Conservation (phyloP, 441 rosid genomes). For the Syzygium malaccense region DNA sequence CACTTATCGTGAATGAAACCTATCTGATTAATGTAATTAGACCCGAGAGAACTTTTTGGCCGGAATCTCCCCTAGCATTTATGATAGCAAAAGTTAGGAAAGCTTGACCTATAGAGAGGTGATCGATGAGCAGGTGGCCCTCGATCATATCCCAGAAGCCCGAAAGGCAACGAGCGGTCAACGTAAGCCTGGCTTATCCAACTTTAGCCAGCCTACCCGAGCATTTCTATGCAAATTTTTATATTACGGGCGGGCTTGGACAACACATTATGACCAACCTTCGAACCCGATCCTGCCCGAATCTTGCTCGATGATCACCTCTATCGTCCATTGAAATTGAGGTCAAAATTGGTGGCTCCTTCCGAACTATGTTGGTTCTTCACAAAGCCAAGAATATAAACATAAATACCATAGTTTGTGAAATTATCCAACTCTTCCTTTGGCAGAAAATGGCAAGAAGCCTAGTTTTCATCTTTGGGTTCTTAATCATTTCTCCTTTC, state of each 20-base stretch:
- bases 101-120: neutral
- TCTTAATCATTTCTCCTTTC: neutral
- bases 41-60: neutral
- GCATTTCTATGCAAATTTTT: neutral
- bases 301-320: neutral
- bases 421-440: neutral
- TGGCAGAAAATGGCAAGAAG: neutral
- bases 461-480: neutral
- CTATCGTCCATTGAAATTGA: neutral
- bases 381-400: neutral
- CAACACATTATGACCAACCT: neutral
- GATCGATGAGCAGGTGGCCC: neutral
- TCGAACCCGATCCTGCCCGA: neutral
- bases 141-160: neutral
- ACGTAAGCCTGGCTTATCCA: neutral
- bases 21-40: neutral
- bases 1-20: neutral
- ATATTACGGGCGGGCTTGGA: neutral
- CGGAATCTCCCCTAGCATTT: neutral
- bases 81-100: neutral
- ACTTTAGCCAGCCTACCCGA: neutral
- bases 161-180: too few relatives aligned
- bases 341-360: neutral
- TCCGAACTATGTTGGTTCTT: neutral
- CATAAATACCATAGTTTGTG: neutral